Conservation (phyloP, 371 early-diverging fungal genomes). For the Mortierella sp. region DNA sequence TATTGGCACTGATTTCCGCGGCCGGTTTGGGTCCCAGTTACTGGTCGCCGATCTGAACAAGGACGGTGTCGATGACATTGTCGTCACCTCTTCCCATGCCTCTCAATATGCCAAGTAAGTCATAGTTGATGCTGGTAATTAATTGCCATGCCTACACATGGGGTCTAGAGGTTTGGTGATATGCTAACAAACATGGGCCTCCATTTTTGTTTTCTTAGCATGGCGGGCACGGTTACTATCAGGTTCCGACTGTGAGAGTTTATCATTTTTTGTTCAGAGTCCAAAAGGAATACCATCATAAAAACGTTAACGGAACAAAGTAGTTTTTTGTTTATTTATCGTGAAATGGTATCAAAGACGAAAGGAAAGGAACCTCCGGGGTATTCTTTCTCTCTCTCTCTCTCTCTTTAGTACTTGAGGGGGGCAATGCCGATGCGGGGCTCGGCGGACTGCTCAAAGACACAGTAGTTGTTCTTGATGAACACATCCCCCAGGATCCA, state of each 20-base stretch:
- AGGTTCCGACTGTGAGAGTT: slow-evolving; percentile 12
- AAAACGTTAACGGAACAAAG: background rate
- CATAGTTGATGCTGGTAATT: background rate
- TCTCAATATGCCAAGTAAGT: slow-evolving; percentile 45
- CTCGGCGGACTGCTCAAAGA: slow-evolving; percentile 50
- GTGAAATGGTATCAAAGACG: background rate
- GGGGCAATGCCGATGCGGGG: slow-evolving; percentile 37
- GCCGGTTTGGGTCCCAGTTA: slow-evolving; percentile 81
- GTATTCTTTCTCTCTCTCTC: background rate
- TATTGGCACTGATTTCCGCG: slow-evolving; percentile 45
- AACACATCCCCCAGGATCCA: slow-evolving; percentile 62
- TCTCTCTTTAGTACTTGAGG: background rate
- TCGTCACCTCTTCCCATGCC: slow-evolving; percentile 65
- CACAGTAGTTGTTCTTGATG: slow-evolving; percentile 63
- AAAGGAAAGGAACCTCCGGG: background rate
- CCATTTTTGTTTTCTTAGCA: slow-evolving; percentile 9
- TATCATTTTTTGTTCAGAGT: slow-evolving; percentile 5
- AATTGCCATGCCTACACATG: background rate
- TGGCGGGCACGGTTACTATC: slow-evolving; percentile 44
- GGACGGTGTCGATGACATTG: slow-evolving; percentile 86
- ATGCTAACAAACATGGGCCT: background rate
- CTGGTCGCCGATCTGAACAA: slow-evolving; percentile 79
- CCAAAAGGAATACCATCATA: too few species aligned
- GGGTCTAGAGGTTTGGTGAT: background rate
- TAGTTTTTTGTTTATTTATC: too few species aligned